Percentiles rank a stretch among this genome's conserved stretches.
Conservation (phyloP, 805 yeast species). For the Ogataea parapolymorpha region DNA sequence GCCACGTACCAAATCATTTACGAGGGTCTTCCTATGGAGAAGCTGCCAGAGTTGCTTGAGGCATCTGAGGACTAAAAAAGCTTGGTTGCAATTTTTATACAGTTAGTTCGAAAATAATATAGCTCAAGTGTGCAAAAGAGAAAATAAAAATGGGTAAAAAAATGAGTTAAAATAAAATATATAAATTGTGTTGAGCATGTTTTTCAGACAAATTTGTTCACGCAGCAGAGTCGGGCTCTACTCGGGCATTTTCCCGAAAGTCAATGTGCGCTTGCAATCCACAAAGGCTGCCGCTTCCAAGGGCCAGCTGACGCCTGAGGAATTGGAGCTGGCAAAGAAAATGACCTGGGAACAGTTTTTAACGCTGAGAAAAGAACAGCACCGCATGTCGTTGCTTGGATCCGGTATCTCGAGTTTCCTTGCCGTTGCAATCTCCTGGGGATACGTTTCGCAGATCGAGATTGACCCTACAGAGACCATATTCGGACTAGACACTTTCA, state of each 20-base stretch:
- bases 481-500: conserved; percentile 86
- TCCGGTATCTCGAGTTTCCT: conserved; percentile 65
- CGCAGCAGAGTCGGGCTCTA: conserved; percentile 1
- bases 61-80: conserved; percentile 30
- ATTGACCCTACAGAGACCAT: conserved; percentile 87
- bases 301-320: conserved; percentile 18
- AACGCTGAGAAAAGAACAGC: conserved; percentile 68
- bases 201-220: conserved; percentile 2
- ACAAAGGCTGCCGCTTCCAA: conserved; percentile 6
- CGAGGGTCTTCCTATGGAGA: conserved; percentile 69
- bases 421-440: conserved; percentile 70
- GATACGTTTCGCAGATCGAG: conserved; percentile 72
- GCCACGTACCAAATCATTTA: conserved; percentile 82
- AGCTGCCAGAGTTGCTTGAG: conserved; percentile 70
- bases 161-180: not conserved
- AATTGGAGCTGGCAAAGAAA: conserved; percentile 21
- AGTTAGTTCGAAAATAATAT: not conserved
- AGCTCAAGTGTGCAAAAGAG: not conserved
- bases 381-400: conserved; percentile 62
- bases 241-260: conserved; percentile 1
- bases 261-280: conserved; percentile 6
- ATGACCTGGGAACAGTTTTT: conserved; percentile 82
- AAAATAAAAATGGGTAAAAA: not conserved
- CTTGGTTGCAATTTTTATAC: conserved; percentile 2
- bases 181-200: not conserved